Evolutionary conservation across 768 basidiomycete genomes (phyloP), one percentile per base, ranked within the genome.

Genomic region (Clitopilus passeckerianus): DNA sequence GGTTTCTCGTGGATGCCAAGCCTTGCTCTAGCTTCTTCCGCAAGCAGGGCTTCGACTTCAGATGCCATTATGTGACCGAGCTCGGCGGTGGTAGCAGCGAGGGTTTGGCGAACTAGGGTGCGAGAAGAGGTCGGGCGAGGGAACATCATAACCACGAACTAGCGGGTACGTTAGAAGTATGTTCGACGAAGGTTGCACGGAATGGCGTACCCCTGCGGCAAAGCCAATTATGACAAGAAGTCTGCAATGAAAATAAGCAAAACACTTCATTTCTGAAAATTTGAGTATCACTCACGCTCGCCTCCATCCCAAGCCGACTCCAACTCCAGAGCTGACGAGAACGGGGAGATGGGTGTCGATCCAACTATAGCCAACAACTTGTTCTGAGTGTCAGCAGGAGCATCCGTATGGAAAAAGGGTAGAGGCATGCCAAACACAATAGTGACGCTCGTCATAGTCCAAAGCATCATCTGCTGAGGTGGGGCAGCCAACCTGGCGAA

Each of bases 101-200:
- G 68, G 0, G 78, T 77, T 53, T 71, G 69, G 41, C 79, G 74
- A 10, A 80, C 77, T 14, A 80, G 67, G 16, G 72, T 73, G 5
- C 78, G 74, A 18, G 76, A 70, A 0, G 79, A 80, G 9, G 71
- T 73, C 6, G 75, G 75, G n/a, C 70, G 72, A 4, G 79, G 79
- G 65, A 79, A 78, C 54, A 80, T 63, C 79, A 80, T 80, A 10
- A 77, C 72, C 30, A 80, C 72, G 56, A 75, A 76, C 76, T 77
- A 55, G 9, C 12, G 5, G 27, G 37, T 5, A 24, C 53, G 22
- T 50, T 23, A 57, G 43, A 52, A 35, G 43, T 55, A 27, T 18
- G 18, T 9, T 22, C 8, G 6, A 24, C 5, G 22, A 16, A 52
- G 20, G 5, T 34, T 1, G 14, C n/a, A 8, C 12, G 54, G 30